Conservation (phyloP, 2,329 filamentous ascomycete genomes). For the Trichoderma harzianum region DNA sequence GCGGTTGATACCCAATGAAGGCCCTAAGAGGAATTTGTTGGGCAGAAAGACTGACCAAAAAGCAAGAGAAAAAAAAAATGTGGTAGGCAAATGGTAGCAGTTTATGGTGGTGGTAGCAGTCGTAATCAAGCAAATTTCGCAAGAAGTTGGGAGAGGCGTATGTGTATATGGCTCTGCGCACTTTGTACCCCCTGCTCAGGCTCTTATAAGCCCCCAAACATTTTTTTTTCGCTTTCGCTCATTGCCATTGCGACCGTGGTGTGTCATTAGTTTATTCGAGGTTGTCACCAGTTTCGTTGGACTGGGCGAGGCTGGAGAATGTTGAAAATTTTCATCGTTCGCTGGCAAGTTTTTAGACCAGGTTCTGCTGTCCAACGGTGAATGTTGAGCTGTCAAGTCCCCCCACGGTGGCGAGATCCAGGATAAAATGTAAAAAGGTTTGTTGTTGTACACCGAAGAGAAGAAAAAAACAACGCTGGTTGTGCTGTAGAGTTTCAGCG, state of each 20-base stretch:
- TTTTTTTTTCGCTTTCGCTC: not conserved
- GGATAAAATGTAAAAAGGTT: not conserved
- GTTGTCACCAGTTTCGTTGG: not conserved
- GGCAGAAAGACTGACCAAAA: not conserved
- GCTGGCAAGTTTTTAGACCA: not conserved
- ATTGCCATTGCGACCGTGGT: not conserved
- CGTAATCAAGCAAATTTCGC: not conserved
- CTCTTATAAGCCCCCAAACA: not conserved
- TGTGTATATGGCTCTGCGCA: not conserved
- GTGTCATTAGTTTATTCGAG: not conserved
- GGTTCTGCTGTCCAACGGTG: not conserved
- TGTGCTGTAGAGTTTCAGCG: conserved; percentile 6
- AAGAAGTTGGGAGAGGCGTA: conserved; percentile 4
- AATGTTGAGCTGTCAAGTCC: not conserved
- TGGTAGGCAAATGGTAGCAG: not conserved
- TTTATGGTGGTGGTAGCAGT: not conserved
- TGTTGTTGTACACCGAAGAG: not conserved
- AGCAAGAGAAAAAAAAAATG: not conserved
- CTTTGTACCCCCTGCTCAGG: not conserved
- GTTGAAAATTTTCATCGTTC: not conserved
- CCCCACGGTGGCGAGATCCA: conserved; percentile 11
- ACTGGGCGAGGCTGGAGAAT: not conserved
- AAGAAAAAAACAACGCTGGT: not conserved
- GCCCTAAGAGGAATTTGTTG: not conserved
- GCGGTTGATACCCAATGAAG: conserved; percentile 16